Percentiles rank a stretch among this genome's conserved stretches.
Conservation (phyloP, 495 filamentous ascomycete species). For the Massariosphaeria phaeospora region DNA sequence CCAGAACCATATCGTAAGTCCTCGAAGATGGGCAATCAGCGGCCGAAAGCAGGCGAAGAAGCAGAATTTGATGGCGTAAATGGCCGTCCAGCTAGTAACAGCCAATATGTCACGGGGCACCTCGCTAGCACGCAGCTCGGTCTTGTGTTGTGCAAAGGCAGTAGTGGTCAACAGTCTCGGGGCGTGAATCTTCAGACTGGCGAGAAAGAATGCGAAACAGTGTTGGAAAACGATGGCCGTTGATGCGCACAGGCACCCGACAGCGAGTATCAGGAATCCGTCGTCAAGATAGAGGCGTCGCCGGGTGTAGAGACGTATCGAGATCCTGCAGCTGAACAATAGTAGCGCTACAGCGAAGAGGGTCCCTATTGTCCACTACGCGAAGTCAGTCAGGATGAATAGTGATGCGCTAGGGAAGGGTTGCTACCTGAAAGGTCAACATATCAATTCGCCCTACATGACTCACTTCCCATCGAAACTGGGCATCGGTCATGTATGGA, state of each 20-base stretch:
- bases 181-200: not conserved
- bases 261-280: conserved; percentile 1
- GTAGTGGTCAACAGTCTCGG: not conserved
- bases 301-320: conserved; percentile 1
- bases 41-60: conserved; percentile 6
- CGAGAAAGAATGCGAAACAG: not conserved
- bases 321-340: not conserved
- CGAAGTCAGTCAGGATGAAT: too few species aligned
- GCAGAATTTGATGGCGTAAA: conserved; percentile 10
- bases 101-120: not conserved
- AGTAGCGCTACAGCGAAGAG: not conserved
- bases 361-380: not conserved
- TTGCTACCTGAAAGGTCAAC: too few species aligned
- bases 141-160: not conserved
- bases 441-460: too few species aligned
- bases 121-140: not conserved
- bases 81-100: conserved; percentile 2
- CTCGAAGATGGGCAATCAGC: not conserved
- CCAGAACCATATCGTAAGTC: not conserved
- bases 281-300: conserved; percentile 10
- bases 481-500: too few species aligned
- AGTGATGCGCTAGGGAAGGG: too few species aligned
- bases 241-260: not conserved
- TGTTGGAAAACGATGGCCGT: not conserved
- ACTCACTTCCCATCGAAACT: too few species aligned